These are phyloP conservation scores for Fermentozyma sake DNA, from an alignment of 1,139 yeast genomes.

Conservation along the genomic window DNA sequence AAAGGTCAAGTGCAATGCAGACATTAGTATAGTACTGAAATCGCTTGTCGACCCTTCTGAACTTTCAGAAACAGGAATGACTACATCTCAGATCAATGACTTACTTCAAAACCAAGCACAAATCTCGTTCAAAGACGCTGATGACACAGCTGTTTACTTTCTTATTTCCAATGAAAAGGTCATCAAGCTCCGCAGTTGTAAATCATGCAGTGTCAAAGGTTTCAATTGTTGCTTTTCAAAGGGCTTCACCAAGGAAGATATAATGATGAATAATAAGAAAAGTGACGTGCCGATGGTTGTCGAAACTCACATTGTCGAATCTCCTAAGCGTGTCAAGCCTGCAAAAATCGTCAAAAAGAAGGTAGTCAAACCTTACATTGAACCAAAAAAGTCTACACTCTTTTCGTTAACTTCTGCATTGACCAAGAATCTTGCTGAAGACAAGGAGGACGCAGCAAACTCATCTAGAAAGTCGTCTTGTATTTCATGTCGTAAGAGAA, in stretches of 20 bases:
- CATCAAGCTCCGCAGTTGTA: slow-evolving; percentile 47
- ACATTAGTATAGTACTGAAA: slow-evolving; percentile 27
- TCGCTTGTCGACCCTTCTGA: slow-evolving; percentile 2
- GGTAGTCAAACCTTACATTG: slow-evolving; percentile 3
- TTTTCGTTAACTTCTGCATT: slow-evolving; percentile 10
- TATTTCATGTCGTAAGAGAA: slow-evolving; percentile 33
- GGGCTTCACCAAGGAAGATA: slow-evolving; percentile 59
- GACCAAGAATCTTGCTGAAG: slow-evolving; percentile 8
- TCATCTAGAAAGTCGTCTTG: slow-evolving; percentile 30
- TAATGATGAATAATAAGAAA: slow-evolving; percentile 23
- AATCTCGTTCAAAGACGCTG: slow-evolving; percentile 1
- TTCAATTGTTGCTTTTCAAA: slow-evolving; percentile 49
- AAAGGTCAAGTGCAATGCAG: slow-evolving; percentile 74
- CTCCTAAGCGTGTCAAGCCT: slow-evolving; percentile 2
- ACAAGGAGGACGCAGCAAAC: slow-evolving; percentile 9
- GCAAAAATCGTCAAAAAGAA: slow-evolving; percentile 7
- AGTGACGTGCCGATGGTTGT: slow-evolving; percentile 1
- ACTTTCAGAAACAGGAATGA: background rate
- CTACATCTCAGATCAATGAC: too few species aligned
- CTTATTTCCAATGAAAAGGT: slow-evolving; percentile 30
- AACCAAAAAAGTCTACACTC: slow-evolving; percentile 4
- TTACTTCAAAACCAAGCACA: slow-evolving; percentile 1
- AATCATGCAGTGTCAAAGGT: slow-evolving; percentile 43
- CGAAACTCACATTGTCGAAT: too few species aligned
- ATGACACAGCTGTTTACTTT: slow-evolving; percentile 9